Percentiles rank a stretch among this genome's conserved stretches.
Conservation (phyloP, 345 rosid species). For the Nasturtium officinale region DNA sequence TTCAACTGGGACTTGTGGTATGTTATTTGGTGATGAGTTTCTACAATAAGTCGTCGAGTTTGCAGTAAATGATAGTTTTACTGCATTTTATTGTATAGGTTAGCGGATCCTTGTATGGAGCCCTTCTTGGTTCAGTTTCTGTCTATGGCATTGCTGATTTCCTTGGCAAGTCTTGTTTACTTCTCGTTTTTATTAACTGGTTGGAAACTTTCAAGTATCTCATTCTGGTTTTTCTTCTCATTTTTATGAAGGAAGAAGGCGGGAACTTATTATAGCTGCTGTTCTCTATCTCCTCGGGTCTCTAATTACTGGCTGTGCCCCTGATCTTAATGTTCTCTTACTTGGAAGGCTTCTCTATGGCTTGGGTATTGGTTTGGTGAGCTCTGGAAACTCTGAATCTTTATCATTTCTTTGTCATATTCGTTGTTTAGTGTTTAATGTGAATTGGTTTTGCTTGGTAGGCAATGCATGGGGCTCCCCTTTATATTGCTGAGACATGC, state of each 20-base stretch:
- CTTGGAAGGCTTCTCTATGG: constrained; percentile 86
- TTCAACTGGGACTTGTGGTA: constrained; percentile 98
- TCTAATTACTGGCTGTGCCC: constrained; percentile 62
- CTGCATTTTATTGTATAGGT: constrained; percentile 58
- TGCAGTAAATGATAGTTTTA: constrained; percentile 16
- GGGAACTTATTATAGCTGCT: constrained; percentile 79
- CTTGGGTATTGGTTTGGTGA: constrained; percentile 88
- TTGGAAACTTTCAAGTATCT: constrained; percentile 1
- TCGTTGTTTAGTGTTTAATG: constrained; percentile 6
- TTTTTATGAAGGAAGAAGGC: constrained; percentile 65
- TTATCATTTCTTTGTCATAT: constrained; percentile 1
- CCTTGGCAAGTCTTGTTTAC: constrained; percentile 58
- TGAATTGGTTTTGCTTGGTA: constrained; percentile 41
- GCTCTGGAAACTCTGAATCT: constrained; percentile 37
- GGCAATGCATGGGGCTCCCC: constrained; percentile 99
- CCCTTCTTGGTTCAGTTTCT: constrained; percentile 84
- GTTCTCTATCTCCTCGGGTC: constrained; percentile 66
- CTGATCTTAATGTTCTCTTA: constrained; percentile 70
- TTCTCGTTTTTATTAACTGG: neutral
- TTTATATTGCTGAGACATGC: constrained; percentile 95
- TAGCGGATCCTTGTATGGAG: constrained; percentile 96
- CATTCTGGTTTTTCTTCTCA: constrained; percentile 21
- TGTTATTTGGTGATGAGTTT: constrained; percentile 33
- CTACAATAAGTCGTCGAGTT: neutral
- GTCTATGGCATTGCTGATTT: constrained; percentile 89